These are phyloP conservation scores for Gaertneriomyces sp. DNA, from an alignment of 192 early-diverging fungal species.

Conservation along the genomic window DNA sequence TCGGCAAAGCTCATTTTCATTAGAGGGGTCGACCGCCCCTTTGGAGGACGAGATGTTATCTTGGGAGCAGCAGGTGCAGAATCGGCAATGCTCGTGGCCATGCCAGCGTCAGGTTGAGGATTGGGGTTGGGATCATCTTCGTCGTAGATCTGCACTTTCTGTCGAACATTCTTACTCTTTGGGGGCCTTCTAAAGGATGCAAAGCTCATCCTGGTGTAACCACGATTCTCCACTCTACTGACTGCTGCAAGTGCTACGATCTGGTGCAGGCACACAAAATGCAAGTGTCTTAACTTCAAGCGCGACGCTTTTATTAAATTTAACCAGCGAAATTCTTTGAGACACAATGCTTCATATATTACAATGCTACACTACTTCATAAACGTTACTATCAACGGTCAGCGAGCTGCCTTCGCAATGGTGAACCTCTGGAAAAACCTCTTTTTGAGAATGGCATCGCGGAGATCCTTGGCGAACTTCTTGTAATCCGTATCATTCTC, in stretches of 20 bases:
- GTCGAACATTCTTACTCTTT: conserved; percentile 20
- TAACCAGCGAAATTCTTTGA: too few relatives aligned
- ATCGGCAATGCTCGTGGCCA: neutral
- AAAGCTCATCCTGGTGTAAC: conserved; percentile 17
- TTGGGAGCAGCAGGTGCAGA: neutral
- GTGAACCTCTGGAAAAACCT: conserved; percentile 3
- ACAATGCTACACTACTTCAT: too few relatives aligned
- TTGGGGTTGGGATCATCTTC: conserved; percentile 13
- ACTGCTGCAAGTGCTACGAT: too few relatives aligned
- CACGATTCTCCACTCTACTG: too few relatives aligned
- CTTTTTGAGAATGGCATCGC: neutral
- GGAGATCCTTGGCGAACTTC: neutral
- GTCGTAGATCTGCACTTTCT: conserved; percentile 13
- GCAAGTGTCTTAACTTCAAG: too few relatives aligned
- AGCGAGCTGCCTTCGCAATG: too few relatives aligned
- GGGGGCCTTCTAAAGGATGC: conserved; percentile 16
- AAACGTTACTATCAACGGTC: too few relatives aligned
- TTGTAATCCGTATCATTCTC: neutral
- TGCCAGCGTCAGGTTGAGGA: neutral
- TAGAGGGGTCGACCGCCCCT: neutral
- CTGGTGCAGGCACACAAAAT: too few relatives aligned
- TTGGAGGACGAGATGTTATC: neutral
- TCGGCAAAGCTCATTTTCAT: conserved; percentile 22
- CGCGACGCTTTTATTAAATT: too few relatives aligned
- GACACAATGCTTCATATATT: too few relatives aligned